Evolutionary conservation across 495 filamentous ascomycete genomes (phyloP).

Genomic region (Annulohypoxylon nitens): DNA sequence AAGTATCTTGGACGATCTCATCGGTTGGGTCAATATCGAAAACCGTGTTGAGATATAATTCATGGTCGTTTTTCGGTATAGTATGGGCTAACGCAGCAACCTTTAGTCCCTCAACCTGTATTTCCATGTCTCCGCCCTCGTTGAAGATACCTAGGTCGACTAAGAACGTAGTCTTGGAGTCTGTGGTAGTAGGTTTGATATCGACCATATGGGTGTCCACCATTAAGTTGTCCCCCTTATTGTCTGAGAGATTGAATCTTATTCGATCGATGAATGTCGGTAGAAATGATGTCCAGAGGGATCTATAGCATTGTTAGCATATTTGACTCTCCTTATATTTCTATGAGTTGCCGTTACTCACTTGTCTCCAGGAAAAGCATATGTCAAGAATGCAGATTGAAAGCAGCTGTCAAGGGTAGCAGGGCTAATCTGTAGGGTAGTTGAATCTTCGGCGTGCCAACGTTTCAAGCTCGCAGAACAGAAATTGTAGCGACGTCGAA

Average conservation of each 20-base stretch:
- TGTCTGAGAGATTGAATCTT: constrained; percentile 56
- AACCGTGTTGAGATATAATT: constrained; percentile 59
- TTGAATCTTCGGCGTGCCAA: constrained; percentile 51
- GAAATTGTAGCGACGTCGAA: constrained; percentile 63
- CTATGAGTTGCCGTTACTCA: constrained; percentile 21
- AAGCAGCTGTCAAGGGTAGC: constrained; percentile 63
- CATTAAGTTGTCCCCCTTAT: constrained; percentile 40
- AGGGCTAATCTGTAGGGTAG: constrained; percentile 59
- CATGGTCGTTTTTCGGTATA: constrained; percentile 57
- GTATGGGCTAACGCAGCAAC: constrained; percentile 56
- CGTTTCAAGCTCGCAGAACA: constrained; percentile 54
- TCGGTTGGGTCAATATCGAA: constrained; percentile 58
- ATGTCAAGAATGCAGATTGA: constrained; percentile 60
- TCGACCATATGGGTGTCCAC: constrained; percentile 56
- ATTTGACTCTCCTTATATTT: neutral
- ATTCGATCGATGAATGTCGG: constrained; percentile 53
- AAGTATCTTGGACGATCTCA: constrained; percentile 47
- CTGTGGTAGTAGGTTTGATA: constrained; percentile 36
- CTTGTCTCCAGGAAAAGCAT: constrained; percentile 61
- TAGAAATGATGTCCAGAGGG: constrained; percentile 62
- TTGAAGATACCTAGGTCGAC: constrained; percentile 58
- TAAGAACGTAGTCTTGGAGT: constrained; percentile 50
- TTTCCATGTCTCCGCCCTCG: constrained; percentile 50
- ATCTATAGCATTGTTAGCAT: constrained; percentile 34
- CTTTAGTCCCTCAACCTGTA: constrained; percentile 57